Base-by-base conservation (phyloP, 768 basidiomycete species). In the Tricholoma hemisulphureum region DNA sequence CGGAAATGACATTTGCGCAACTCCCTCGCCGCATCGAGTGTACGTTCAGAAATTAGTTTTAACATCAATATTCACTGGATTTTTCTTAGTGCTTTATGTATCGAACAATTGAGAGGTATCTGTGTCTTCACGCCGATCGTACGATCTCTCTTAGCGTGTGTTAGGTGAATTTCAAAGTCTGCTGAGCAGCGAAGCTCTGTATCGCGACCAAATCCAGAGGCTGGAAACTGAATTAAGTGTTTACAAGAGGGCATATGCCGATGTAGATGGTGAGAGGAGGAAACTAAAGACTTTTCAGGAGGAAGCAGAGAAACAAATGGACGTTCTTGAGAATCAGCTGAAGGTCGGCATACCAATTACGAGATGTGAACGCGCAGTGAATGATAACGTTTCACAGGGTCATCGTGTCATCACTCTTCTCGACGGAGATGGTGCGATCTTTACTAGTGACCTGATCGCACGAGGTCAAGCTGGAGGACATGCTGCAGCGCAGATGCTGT, bases 361-460 rank as follows among this genome's bases (percentile, higher is more conserved):
- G 14, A 48, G 9, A 13, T 11, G 14, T 37, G 32, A 28, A 18
- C 46, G 18, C 6, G 23, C 7, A 16, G 14, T 32, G 34, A 53
- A 31, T 24, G 48, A 52, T 52, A 16, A 53, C 45, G 21, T 41
- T 29, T 57, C n/a, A 49, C 57, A 82, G 79, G 79, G 76, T n/a
- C 71, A 76, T 57, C 74, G 79, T 51, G 67, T 80, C 35, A 64
- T 77, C n/a, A 65, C 81, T 71, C 75, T 89, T 46, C 71, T 89
- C 57, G 87, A 89, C 58, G 88, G 88, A 31, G 87, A 89, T 62
- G 82, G 81, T 21, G 70, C 81, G 6, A 87, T 88, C 55, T 89
- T 89, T 63, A 71, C 77, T 7, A 65, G 71, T 14, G 77, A 83
- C 35, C 71, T 87, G 23, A 79, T 88, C 46, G 62, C 71, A 13